Percentiles rank a stretch among this genome's conserved stretches.
Evolutionary conservation across 2,329 filamentous ascomycete genomes (phyloP).

Genomic region (Aschersonia sp.): DNA sequence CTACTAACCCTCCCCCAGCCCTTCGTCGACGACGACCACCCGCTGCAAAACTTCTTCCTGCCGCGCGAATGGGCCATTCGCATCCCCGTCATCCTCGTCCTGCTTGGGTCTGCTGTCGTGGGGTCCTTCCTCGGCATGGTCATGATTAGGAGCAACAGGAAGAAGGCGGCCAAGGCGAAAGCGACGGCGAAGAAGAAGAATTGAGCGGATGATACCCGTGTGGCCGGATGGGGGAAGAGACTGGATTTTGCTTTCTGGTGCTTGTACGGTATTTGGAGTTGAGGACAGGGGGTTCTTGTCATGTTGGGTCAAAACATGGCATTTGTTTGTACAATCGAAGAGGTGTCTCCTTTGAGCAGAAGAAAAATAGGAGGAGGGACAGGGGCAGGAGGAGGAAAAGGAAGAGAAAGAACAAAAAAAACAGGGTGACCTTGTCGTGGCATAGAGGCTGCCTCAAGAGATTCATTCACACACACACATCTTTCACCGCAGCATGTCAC

Average conservation of each 20-base stretch:
- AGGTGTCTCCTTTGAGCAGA: neutral
- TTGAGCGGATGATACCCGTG: conserved; percentile 21
- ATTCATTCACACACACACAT: no score
- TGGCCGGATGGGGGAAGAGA: no score
- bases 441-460: no score
- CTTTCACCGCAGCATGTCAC: no score
- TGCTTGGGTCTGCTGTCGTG: conserved; percentile 84
- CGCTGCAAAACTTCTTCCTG: conserved; percentile 88
- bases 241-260: no score
- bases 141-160: conserved; percentile 97
- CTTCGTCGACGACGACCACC: conserved; percentile 91
- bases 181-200: conserved; percentile 78
- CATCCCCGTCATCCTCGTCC: conserved; percentile 90
- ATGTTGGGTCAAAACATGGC: no score
- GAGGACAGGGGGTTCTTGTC: no score
- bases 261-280: no score
- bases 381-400: neutral
- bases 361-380: neutral
- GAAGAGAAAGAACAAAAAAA: neutral
- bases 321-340: no score
- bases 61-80: conserved; percentile 98
- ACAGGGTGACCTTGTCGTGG: neutral
- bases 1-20: conserved; percentile 40
- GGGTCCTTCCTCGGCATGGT: conserved; percentile 92
- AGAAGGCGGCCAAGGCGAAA: conserved; percentile 91